Evolutionary conservation across 208 protist genomes (phyloP).

Genomic region (Acanthamoeba healyi): DNA sequence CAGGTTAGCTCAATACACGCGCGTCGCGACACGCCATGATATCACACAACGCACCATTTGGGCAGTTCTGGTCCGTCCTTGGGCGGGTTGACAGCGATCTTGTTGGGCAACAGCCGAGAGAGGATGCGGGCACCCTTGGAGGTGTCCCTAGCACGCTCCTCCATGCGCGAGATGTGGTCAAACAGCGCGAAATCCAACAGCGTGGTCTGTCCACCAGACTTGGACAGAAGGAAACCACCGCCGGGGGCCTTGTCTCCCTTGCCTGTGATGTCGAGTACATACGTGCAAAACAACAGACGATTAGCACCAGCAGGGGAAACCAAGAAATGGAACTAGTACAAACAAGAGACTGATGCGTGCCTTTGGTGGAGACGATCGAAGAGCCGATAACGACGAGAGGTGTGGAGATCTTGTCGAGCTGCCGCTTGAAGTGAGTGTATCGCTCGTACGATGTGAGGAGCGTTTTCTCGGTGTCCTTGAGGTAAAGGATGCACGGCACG

Average conservation of each 20-base stretch:
- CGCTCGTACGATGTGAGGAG: conserved; percentile 54
- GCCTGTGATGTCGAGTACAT: not conserved
- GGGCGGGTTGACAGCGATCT: conserved; percentile 60
- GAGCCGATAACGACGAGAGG: conserved; percentile 68
- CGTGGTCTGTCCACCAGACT: conserved; percentile 50
- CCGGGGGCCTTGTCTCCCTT: conserved; percentile 67
- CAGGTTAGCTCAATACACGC: not conserved
- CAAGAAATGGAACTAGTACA: not conserved
- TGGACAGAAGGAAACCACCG: conserved; percentile 65
- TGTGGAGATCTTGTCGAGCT: conserved; percentile 64
- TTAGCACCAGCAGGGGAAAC: too few relatives aligned
- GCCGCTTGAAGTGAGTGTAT: conserved; percentile 37
- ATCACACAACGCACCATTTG: conserved; percentile 22
- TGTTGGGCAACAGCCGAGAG: conserved; percentile 42
- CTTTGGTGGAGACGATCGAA: conserved; percentile 38
- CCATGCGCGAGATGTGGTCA: conserved; percentile 72
- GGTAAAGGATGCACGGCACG: conserved; percentile 59
- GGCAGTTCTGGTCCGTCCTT: conserved; percentile 47
- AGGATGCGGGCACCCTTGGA: conserved; percentile 62
- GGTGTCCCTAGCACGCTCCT: conserved; percentile 36
- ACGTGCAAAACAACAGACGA: not conserved
- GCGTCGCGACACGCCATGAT: not conserved
- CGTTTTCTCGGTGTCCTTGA: conserved; percentile 69
- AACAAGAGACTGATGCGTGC: not conserved
- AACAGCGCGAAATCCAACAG: conserved; percentile 71